These are phyloP conservation scores for Cunninghamia lanceolata DNA, from an alignment of 75 land plant species.

Conservation along the genomic window DNA sequence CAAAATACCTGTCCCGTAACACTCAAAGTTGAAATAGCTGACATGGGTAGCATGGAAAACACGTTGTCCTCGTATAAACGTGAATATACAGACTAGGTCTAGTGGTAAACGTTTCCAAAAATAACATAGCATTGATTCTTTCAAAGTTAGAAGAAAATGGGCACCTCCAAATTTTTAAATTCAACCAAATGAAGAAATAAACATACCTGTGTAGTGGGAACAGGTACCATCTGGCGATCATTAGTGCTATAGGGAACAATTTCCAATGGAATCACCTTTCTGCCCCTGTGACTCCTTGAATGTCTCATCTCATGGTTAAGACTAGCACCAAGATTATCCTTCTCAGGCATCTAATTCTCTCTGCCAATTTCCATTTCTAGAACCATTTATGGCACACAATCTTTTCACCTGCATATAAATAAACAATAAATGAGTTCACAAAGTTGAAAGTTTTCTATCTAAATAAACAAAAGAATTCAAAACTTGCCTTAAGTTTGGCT, in stretches of 20 bases:
- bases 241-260: neutral
- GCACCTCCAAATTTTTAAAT: neutral
- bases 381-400: neutral
- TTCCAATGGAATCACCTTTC: neutral
- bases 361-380: neutral
- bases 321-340: neutral
- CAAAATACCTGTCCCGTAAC: too few relatives aligned
- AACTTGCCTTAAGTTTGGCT: too few relatives aligned
- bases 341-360: neutral
- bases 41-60: too few relatives aligned
- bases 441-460: too few relatives aligned
- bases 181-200: too few relatives aligned
- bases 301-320: neutral
- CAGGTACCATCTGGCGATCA: neutral
- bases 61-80: too few relatives aligned
- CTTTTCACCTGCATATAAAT: neutral
- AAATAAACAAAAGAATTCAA: too few relatives aligned
- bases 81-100: too few relatives aligned
- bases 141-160: neutral
- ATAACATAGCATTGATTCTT: neutral
- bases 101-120: too few relatives aligned
- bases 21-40: too few relatives aligned
- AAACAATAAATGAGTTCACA: neutral
- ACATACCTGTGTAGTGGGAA: neutral
- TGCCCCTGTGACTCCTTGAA: neutral